phyloP scores from a whole-genome alignment of 352 stramenopile genomes.

The Phytophthora foliorum region DNA sequence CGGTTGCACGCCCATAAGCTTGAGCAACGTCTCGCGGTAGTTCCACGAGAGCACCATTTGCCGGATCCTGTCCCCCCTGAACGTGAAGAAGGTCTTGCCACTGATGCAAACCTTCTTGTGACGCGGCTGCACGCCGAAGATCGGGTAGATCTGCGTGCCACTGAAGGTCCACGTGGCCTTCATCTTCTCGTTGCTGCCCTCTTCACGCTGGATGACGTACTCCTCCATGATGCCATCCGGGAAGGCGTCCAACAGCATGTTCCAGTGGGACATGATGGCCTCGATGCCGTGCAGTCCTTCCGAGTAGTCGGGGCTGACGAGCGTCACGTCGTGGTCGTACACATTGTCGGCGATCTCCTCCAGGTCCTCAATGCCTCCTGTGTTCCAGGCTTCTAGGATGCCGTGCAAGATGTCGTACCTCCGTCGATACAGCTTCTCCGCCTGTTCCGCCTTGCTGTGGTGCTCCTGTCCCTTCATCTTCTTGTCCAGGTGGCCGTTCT shows the following conservation, averaged over 20 bases:
- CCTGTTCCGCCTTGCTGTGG: conserved; percentile 38
- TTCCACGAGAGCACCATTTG: conserved; percentile 82
- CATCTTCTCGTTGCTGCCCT: conserved; percentile 68
- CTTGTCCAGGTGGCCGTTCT: conserved; percentile 44
- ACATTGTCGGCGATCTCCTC: conserved; percentile 84
- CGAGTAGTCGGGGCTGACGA: conserved; percentile 73
- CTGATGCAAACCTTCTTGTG: conserved; percentile 86
- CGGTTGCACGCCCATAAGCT: conserved; percentile 71
- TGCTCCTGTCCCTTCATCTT: conserved; percentile 46
- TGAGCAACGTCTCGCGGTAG: conserved; percentile 75
- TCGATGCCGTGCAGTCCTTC: conserved; percentile 72
- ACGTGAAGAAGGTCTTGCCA: conserved; percentile 80
- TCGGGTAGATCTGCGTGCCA: conserved; percentile 81
- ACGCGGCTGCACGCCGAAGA: conserved; percentile 75
- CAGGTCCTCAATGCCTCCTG: conserved; percentile 82
- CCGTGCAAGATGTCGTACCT: conserved; percentile 81
- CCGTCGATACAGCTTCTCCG: conserved; percentile 65
- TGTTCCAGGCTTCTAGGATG: conserved; percentile 86
- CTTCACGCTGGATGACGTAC: conserved; percentile 77
- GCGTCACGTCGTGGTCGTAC: conserved; percentile 76
- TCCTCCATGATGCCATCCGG: conserved; percentile 88
- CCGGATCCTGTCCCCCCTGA: conserved; percentile 80
- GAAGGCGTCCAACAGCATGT: conserved; percentile 72
- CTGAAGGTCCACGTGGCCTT: conserved; percentile 82
- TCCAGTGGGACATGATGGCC: conserved; percentile 82